Conservation (phyloP, 306 rosid species). For the Luffa aegyptiaca region DNA sequence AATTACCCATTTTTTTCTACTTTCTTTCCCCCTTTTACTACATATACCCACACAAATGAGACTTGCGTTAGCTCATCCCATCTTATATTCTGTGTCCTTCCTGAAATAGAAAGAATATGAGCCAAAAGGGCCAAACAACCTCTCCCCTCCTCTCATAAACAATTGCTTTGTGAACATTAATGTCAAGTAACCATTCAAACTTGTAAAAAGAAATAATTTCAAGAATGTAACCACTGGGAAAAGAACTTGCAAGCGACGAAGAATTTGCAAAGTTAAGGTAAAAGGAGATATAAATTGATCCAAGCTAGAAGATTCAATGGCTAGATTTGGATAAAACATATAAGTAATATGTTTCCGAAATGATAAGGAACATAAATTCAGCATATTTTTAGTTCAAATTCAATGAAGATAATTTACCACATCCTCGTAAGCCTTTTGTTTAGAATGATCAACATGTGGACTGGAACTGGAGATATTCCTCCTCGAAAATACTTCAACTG, state of each 20-base stretch:
- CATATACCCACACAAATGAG: background rate
- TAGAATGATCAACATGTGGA: constrained; percentile 56
- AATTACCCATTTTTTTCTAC: background rate
- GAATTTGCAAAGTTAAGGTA: background rate
- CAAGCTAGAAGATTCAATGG: background rate
- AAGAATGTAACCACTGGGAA: background rate
- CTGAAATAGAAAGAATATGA: background rate
- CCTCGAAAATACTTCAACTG: constrained; percentile 69
- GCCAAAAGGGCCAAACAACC: background rate
- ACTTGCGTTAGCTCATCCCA: background rate
- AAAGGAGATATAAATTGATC: background rate
- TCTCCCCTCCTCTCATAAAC: background rate
- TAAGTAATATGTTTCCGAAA: background rate
- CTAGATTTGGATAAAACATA: background rate
- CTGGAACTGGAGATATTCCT: constrained; percentile 49
- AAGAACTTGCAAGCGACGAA: background rate
- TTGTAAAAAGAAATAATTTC: background rate
- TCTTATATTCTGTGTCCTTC: background rate
- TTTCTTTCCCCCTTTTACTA: background rate
- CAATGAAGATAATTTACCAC: constrained; percentile 37
- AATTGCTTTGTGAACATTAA: background rate
- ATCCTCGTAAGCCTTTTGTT: constrained; percentile 56
- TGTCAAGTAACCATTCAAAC: background rate
- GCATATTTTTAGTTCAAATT: background rate
- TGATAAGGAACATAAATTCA: background rate